Evolutionary conservation across 1,284 basidiomycete species (phyloP).

Genomic region (Ganoderma lingzhi): DNA sequence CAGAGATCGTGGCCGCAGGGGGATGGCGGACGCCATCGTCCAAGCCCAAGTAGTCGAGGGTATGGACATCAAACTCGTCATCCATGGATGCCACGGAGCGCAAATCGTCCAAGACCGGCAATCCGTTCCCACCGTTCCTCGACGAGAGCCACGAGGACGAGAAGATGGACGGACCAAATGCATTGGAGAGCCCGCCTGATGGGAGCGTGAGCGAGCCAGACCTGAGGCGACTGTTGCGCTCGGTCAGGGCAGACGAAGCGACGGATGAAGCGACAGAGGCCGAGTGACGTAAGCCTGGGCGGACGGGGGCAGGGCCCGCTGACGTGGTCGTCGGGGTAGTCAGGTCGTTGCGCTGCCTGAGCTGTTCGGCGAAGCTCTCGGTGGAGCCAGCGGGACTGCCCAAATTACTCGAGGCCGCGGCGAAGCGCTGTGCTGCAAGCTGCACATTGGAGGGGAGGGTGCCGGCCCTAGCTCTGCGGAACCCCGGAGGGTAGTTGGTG

Average conservation of each 20-base stretch:
- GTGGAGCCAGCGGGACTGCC: conserved; percentile 62
- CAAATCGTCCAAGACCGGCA: conserved; percentile 78
- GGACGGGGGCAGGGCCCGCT: conserved; percentile 50
- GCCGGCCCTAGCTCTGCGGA: conserved; percentile 87
- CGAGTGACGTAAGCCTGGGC: conserved; percentile 83
- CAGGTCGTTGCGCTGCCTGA: conserved; percentile 54
- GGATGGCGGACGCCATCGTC: conserved; percentile 76
- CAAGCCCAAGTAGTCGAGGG: conserved; percentile 93
- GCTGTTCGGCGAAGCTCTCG: conserved; percentile 71
- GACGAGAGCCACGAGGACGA: conserved; percentile 87
- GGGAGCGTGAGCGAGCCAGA: conserved; percentile 86
- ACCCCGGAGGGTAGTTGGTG: conserved; percentile 78
- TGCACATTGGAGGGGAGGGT: conserved; percentile 90
- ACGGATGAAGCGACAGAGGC: conserved; percentile 71
- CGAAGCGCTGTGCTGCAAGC: conserved; percentile 84
- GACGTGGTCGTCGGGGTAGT: conserved; percentile 50
- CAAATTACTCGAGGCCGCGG: conserved; percentile 68
- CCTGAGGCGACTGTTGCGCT: conserved; percentile 83
- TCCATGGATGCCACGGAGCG: conserved; percentile 82
- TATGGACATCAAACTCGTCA: conserved; percentile 92
- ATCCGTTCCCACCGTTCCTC: conserved; percentile 61
- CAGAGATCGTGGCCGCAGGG: conserved; percentile 84
- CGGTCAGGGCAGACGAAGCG: conserved; percentile 62
- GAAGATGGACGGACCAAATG: conserved; percentile 88
- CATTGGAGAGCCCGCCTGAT: conserved; percentile 77